These are phyloP conservation scores for Rhamnella rubrinervis DNA, from an alignment of 331 rosid genomes.

Conservation along the genomic window DNA sequence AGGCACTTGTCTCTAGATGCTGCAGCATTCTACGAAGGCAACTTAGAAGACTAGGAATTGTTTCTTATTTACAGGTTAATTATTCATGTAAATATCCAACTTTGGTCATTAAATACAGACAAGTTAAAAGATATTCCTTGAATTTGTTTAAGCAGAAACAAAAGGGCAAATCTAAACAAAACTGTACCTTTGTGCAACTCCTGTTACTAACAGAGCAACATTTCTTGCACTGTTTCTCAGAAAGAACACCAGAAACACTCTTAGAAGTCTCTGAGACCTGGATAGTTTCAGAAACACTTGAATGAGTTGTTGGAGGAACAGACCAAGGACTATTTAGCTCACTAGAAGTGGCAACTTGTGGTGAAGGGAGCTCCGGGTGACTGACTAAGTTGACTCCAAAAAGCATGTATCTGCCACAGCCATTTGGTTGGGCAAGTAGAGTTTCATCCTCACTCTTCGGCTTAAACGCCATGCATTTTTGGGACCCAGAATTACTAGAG, in stretches of 20 bases:
- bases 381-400: constrained; percentile 50
- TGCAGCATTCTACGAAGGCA: background rate
- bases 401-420: constrained; percentile 28
- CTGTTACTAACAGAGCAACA: constrained; percentile 38
- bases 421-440: constrained; percentile 31
- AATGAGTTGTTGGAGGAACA: constrained; percentile 48
- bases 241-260: constrained; percentile 22
- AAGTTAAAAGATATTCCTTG: background rate
- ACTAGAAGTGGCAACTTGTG: constrained; percentile 41
- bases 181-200: constrained; percentile 65
- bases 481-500: constrained; percentile 38
- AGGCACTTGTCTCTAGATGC: background rate
- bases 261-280: constrained; percentile 32
- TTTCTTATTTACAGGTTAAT: background rate
- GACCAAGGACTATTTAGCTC: constrained; percentile 33
- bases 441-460: constrained; percentile 40
- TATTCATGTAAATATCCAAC: too few species aligned
- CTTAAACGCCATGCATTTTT: constrained; percentile 26
- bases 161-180: background rate
- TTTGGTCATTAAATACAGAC: too few species aligned
- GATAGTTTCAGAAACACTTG: constrained; percentile 34
- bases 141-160: background rate
- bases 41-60: background rate
- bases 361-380: constrained; percentile 75
- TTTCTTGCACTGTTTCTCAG: constrained; percentile 42